Conservation (phyloP, 2,329 filamentous ascomycete genomes). For the Colletotrichum chlorophyti region DNA sequence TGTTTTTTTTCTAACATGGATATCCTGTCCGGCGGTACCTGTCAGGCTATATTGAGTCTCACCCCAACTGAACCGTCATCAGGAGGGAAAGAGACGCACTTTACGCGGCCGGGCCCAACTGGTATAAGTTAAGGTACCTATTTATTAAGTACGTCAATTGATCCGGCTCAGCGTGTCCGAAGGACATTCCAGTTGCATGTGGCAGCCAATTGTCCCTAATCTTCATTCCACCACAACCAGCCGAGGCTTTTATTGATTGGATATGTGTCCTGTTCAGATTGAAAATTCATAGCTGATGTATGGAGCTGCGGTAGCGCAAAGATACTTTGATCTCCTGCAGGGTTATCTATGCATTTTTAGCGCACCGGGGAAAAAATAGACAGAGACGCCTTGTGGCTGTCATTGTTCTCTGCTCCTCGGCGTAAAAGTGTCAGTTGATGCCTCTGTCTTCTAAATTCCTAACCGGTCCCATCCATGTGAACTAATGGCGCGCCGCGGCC, state of each 20-base stretch:
- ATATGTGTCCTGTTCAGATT: not conserved
- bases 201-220: not conserved
- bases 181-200: not conserved
- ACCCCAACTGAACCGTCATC: constrained; percentile 8
- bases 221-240: not conserved
- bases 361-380: not conserved
- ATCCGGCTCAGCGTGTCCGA: too few relatives aligned
- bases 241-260: not conserved
- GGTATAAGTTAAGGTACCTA: not conserved
- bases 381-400: constrained; percentile 11
- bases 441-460: too few relatives aligned
- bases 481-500: constrained; percentile 8
- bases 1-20: not conserved
- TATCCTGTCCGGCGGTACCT: not conserved
- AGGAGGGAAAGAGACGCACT: constrained; percentile 7
- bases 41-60: constrained; percentile 1
- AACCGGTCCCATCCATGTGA: not conserved
- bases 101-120: not conserved
- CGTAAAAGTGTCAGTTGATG: too few relatives aligned
- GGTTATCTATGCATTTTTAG: constrained; percentile 1
- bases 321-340: too few relatives aligned
- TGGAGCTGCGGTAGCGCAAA: not conserved
- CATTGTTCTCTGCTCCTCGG: constrained; percentile 7
- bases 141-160: too few relatives aligned
- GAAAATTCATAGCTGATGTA: not conserved